Conservation (phyloP, 2,329 filamentous ascomycete genomes). For the Sphaerulina vaccinii region DNA sequence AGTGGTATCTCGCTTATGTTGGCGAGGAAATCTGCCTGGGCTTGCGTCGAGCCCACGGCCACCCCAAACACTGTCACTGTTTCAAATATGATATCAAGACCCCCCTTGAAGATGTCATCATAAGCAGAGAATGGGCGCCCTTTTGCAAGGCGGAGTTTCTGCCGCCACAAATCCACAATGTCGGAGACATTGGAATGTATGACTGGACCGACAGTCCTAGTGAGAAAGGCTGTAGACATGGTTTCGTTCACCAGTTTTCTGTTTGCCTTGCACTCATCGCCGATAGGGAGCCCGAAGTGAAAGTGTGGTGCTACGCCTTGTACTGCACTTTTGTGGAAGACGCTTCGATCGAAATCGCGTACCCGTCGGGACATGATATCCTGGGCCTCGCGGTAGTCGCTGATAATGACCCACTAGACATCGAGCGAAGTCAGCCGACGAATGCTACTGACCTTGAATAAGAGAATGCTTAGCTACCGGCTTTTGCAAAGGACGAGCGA, state of each 20-base stretch:
- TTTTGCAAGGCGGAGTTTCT: background rate
- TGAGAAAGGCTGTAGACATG: slow-evolving; percentile 2
- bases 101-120: background rate
- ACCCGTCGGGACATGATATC: background rate
- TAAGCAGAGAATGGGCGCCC: background rate
- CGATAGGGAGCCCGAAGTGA: background rate
- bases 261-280: slow-evolving; percentile 1
- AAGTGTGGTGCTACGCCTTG: background rate
- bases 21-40: background rate
- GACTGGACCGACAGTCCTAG: background rate
- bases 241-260: slow-evolving; percentile 1
- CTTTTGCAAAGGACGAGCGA: slow-evolving; percentile 22
- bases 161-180: slow-evolving; percentile 1
- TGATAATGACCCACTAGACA: slow-evolving; percentile 41
- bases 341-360: background rate
- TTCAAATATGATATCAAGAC: background rate
- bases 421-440: slow-evolving; percentile 36
- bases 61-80: background rate
- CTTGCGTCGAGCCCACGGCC: background rate
- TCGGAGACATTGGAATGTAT: background rate
- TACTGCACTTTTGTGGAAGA: background rate
- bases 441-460: background rate
- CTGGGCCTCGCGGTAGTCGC: slow-evolving; percentile 41
- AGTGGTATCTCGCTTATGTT: background rate
- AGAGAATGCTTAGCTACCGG: background rate